Conservation (phyloP, 78 protist genomes). For the Emiliania huxleyi region DNA sequence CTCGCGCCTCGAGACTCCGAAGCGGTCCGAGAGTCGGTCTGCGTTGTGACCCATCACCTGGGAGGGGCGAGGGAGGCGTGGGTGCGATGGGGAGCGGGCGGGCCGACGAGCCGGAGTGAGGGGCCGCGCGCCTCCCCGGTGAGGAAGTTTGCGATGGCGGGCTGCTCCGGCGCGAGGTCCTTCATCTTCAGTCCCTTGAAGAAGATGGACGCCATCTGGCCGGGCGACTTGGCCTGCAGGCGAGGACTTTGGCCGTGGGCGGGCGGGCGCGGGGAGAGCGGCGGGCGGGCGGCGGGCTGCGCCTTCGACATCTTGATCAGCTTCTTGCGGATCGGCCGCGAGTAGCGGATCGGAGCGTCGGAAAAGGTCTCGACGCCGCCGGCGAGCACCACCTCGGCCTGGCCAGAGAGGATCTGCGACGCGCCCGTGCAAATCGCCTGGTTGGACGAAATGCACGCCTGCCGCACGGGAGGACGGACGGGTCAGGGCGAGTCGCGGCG, state of each 20-base stretch:
- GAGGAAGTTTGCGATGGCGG: conserved; percentile 68
- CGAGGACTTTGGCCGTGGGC: too few species aligned
- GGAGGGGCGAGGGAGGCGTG: not conserved
- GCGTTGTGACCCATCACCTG: conserved; percentile 78
- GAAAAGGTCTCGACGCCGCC: conserved; percentile 66
- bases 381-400: conserved; percentile 6
- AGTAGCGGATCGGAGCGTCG: conserved; percentile 56
- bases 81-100: not conserved
- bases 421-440: conserved; percentile 37
- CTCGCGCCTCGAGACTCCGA: conserved; percentile 74
- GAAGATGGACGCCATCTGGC: not conserved
- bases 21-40: conserved; percentile 79
- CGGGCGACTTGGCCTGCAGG: not conserved
- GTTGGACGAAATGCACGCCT: conserved; percentile 54
- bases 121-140: conserved; percentile 56
- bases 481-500: too few species aligned
- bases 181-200: conserved; percentile 3
- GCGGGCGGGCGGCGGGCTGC: too few species aligned
- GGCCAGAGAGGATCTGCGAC: not conserved
- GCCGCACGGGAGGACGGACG: too few species aligned
- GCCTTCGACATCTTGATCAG: conserved; percentile 14
- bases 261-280: too few species aligned
- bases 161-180: conserved; percentile 52
- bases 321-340: conserved; percentile 38
- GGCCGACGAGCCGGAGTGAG: not conserved